A percentile compares a stretch with the other conserved stretches of the same genome.
Evolutionary conservation across 2,329 filamentous ascomycete species (phyloP).

Genomic region (Phoma sp.): DNA sequence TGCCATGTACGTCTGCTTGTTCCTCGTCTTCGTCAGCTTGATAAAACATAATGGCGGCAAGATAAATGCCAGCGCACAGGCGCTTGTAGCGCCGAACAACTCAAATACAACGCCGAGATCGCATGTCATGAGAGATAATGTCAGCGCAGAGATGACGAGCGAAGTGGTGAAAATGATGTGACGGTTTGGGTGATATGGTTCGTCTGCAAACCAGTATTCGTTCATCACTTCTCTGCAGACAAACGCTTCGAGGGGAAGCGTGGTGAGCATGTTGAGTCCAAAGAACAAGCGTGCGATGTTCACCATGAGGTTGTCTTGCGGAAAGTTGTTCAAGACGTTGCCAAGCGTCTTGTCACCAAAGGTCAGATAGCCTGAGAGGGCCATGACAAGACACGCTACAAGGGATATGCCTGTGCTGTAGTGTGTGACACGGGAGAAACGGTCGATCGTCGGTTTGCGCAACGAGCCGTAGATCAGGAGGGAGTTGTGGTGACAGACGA

Average conservation of each 20-base stretch:
- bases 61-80: constrained; percentile 93
- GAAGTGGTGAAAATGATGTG: constrained; percentile 86
- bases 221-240: constrained; percentile 97
- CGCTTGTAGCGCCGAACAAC: constrained; percentile 92
- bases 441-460: constrained; percentile 91
- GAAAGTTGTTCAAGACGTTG: constrained; percentile 98
- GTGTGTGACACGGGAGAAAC: constrained; percentile 91
- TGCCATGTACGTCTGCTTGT: constrained; percentile 75
- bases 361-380: constrained; percentile 85
- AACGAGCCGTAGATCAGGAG: constrained; percentile 97
- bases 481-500: constrained; percentile 89
- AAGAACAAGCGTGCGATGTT: constrained; percentile 95
- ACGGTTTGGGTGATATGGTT: constrained; percentile 80
- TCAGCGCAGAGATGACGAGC: constrained; percentile 80
- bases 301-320: constrained; percentile 86
- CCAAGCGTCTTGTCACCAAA: constrained; percentile 92
- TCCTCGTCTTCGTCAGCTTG: constrained; percentile 81
- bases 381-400: constrained; percentile 88
- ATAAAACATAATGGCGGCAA: constrained; percentile 94
- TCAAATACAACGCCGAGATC: constrained; percentile 95
- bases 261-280: constrained; percentile 98
- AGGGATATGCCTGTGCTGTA: constrained; percentile 90
- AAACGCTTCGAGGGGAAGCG: constrained; percentile 93
- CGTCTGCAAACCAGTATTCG: constrained; percentile 75
- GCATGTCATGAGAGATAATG: constrained; percentile 82